Base-by-base conservation (phyloP, 2,329 filamentous ascomycete genomes). In the Karstenula rhodostoma region DNA sequence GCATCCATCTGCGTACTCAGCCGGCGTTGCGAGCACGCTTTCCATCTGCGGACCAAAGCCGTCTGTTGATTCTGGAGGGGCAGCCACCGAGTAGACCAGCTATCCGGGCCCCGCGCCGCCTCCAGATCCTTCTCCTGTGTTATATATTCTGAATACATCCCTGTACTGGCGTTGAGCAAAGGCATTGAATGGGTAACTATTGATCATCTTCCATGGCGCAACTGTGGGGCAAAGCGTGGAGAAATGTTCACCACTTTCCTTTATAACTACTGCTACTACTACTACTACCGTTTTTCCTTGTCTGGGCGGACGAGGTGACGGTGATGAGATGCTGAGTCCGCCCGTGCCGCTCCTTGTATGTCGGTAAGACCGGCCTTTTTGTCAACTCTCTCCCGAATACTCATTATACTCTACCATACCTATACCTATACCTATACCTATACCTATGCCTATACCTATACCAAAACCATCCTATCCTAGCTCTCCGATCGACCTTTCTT, bases 1-100 rank as follows among this genome's bases (percentile, higher is more conserved):
- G 61, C 56, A 60, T 63, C 61, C 40, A 60, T 62, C 57, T 57
- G 60, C 62, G 58, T 59, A 60, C 60, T 66, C 67, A 69, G 61
- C 64, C 42, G 56, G 58, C 63, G 66, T 68, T 69, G 42, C 55
- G 64, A 72, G 63, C 60, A 58, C 56, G 40, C 37, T 40, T 40
- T 46, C 35, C 40, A n/a, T 13, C 25, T 27, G 32, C 33, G 49
- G 49, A 40, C 47, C 33, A 55, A 48, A 22, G 27, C 29, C 57
- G 58, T 61, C 64, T 66, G 64, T 58, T 58, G 56, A 56, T 58
- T 44, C 32, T 35, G 55, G 47, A 35, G 33, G 56, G 33, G 56
- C 43, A 53, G 44, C 23, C n/a, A 12, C 42, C 37, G 37, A 17
- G 37, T 40, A 40, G 56, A 57, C 33, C 23, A 51, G 44, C 35